These are phyloP conservation scores for Leonotis leonurus DNA, from an alignment of 257 asterid species.

Conservation along the genomic window DNA sequence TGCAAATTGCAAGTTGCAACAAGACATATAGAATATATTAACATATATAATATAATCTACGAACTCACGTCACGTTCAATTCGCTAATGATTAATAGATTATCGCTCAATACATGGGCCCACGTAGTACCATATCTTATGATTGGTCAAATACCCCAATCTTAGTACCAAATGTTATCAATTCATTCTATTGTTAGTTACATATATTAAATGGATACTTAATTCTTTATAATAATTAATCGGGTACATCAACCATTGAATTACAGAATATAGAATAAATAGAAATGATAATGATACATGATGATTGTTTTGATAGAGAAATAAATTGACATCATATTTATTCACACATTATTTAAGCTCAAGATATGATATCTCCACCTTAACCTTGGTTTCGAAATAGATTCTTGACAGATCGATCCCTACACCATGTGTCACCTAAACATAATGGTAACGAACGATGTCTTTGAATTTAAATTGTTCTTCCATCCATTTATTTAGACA, in stretches of 20 bases:
- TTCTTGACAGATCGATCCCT: too few species aligned
- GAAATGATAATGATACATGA: neutral
- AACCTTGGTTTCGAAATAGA: too few species aligned
- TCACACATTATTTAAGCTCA: neutral
- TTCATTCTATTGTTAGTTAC: too few species aligned
- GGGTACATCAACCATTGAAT: neutral
- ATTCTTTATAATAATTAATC: neutral
- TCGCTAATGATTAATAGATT: neutral
- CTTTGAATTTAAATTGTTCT: too few species aligned
- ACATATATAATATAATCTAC: neutral
- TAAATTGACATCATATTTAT: neutral
- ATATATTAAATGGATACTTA: neutral
- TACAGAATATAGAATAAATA: neutral
- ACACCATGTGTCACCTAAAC: too few species aligned
- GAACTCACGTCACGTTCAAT: neutral
- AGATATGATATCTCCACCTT: neutral
- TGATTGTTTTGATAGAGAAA: neutral
- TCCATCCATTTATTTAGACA: too few species aligned
- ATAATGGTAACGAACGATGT: too few species aligned
- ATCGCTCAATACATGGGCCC: neutral
- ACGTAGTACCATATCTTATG: neutral
- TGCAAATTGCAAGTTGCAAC: too few species aligned
- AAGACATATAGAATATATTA: neutral
- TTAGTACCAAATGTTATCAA: neutral
- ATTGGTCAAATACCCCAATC: neutral